Base-by-base conservation (phyloP, 495 filamentous ascomycete genomes). In the Penicillium coprophilum region DNA sequence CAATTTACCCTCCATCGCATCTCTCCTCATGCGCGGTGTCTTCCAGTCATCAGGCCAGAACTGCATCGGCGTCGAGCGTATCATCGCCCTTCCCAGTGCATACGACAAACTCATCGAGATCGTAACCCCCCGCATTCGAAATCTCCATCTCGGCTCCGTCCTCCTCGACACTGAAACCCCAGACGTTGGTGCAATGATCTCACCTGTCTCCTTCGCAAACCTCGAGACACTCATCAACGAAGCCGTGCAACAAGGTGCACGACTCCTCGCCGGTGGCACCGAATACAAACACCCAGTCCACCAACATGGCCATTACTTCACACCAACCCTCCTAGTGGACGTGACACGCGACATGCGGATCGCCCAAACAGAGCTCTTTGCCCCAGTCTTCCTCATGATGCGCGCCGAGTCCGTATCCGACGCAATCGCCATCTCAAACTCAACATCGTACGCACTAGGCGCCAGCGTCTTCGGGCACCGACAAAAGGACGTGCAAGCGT, bases 31-130 rank as follows among this genome's bases (percentile, higher is more conserved):
- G 76, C 86, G 95, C 49, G 94, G 92, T 40, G 87, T 88, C 31
- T 99, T 97, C 78, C 93, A 97, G 71, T 90, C 92, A 53, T 85
- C 92, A n/a, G 94, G 94, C 1, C 94, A 99, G 67, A 99, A 99
- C 74, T 99, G 94, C 73, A 91, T 97, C 70, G 94, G 95, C 56
- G 90, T 96, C 54, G 94, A 99, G 74, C 88, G 94, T 39, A 86
- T 97, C 69, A 84, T 99, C 64, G 89, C 88, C 45, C 80, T 87
- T 11, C 88, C 91, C 1, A 74, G 75, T 19, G 77, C 85, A 41
- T 97, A 97, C 77, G 71, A 85, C 45, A 74, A 77, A 40, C 82
- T 99, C 27, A 76, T 96, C 52, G 63, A 77, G 13, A 78, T 88
- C 53, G 83, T 99, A 46, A 77, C 82, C 40, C 84, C 85, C 12